Evolutionary conservation across 805 yeast genomes (phyloP).

Genomic region (Blastobotrys mokoenaii): DNA sequence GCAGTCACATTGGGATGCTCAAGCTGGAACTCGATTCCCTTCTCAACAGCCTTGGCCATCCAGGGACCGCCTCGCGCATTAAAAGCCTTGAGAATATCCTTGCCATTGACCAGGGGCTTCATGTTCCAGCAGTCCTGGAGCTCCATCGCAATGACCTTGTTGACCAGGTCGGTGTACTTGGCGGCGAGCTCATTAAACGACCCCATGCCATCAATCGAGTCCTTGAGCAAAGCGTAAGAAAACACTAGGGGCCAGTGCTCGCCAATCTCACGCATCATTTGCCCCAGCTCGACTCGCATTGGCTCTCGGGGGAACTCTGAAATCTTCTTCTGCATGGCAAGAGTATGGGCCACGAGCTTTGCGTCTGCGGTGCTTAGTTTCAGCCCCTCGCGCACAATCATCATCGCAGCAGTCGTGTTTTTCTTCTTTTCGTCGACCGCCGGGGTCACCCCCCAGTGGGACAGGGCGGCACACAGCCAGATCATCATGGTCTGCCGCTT

Average conservation of each 20-base stretch:
- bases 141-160: conserved; percentile 26
- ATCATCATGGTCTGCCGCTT: conserved; percentile 20
- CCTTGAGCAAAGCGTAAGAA: conserved; percentile 28
- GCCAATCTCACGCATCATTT: conserved; percentile 46
- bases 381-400: conserved; percentile 60
- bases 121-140: conserved; percentile 40
- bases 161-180: conserved; percentile 15
- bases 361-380: conserved; percentile 53
- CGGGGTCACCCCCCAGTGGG: conserved; percentile 38
- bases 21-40: conserved; percentile 66
- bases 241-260: conserved; percentile 40
- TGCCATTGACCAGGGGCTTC: conserved; percentile 63
- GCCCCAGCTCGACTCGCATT: conserved; percentile 46
- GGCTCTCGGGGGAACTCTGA: background rate
- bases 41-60: conserved; percentile 52
- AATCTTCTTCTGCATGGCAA: conserved; percentile 24
- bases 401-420: conserved; percentile 35
- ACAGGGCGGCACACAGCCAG: conserved; percentile 43
- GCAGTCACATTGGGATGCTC: conserved; percentile 52
- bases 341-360: conserved; percentile 40
- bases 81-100: conserved; percentile 44
- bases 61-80: conserved; percentile 75
- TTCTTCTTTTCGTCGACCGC: conserved; percentile 32
- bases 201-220: conserved; percentile 26
- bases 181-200: conserved; percentile 26